phyloP scores from a whole-genome alignment of 768 basidiomycete species.

The Rhizopogon vinicolor region DNA sequence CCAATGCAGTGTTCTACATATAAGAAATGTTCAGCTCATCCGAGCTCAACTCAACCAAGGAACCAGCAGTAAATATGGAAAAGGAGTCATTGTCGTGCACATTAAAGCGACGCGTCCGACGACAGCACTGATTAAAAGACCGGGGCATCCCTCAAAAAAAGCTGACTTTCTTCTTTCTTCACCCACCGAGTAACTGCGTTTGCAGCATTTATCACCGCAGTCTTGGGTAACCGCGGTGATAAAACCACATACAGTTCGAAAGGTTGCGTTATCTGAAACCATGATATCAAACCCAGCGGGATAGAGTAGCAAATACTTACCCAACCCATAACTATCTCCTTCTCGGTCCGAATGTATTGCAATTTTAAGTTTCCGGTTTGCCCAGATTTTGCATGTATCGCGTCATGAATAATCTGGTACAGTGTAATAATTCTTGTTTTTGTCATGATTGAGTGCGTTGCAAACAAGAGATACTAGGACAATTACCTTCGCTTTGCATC shows the following conservation, averaged over 20 bases:
- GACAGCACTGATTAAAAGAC: conserved; percentile 54
- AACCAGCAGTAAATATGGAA: background rate
- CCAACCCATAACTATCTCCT: conserved; percentile 93
- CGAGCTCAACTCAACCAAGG: background rate
- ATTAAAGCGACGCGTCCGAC: background rate
- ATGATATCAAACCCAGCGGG: background rate
- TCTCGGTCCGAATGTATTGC: conserved; percentile 80
- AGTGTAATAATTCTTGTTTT: conserved; percentile 66
- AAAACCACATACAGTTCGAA: conserved; percentile 89
- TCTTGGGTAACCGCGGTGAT: conserved; percentile 83
- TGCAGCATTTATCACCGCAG: conserved; percentile 81
- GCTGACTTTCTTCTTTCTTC: conserved; percentile 73
- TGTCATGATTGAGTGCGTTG: background rate
- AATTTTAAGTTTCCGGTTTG: conserved; percentile 79
- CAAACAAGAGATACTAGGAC: background rate
- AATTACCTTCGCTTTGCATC: conserved; percentile 58
- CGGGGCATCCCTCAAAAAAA: conserved; percentile 88
- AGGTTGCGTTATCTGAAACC: conserved; percentile 77
- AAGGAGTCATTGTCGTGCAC: background rate
- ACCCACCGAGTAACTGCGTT: conserved; percentile 91
- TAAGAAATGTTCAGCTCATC: background rate
- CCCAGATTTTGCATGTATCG: conserved; percentile 86
- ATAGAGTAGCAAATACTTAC: conserved; percentile 40
- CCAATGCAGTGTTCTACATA: too few relatives aligned
- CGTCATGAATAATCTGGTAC: conserved; percentile 86